phyloP scores from a whole-genome alignment of 352 stramenopile species.

The Phytophthora citrophthora region DNA sequence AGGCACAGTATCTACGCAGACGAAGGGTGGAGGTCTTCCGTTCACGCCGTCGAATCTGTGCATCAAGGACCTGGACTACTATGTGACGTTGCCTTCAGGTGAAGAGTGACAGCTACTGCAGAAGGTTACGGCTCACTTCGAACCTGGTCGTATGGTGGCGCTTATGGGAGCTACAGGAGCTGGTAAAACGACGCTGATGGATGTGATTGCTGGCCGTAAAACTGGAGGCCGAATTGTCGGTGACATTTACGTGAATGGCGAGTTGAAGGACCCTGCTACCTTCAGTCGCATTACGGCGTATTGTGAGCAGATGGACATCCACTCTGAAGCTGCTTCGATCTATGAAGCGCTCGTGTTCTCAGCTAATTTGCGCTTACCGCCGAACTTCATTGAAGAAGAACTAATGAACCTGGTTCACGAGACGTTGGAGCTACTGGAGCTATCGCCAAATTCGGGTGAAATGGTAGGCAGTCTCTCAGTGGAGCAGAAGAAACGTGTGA shows the following conservation, averaged over 20 bases:
- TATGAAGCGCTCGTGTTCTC: conserved; percentile 90
- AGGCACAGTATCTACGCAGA: too few species aligned
- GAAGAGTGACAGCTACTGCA: too few species aligned
- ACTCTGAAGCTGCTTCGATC: conserved; percentile 65
- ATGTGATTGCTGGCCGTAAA: conserved; percentile 61
- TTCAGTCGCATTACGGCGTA: conserved; percentile 83
- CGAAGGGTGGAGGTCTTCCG: too few species aligned
- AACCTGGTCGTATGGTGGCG: conserved; percentile 18
- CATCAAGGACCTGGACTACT: conserved; percentile 56
- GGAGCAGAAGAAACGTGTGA: conserved; percentile 93
- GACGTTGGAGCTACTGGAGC: conserved; percentile 60
- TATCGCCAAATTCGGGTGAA: conserved; percentile 42
- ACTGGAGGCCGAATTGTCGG: conserved; percentile 69
- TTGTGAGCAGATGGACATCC: conserved; percentile 49
- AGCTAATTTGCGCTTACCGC: conserved; percentile 75
- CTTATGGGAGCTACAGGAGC: conserved; percentile 69
- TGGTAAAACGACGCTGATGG: conserved; percentile 65
- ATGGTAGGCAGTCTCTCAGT: conserved; percentile 67
- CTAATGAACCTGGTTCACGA: conserved; percentile 53
- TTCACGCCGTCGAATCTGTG: conserved; percentile 40
- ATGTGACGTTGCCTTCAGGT: conserved; percentile 32
- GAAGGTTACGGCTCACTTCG: conserved; percentile 38
- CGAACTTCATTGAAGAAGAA: conserved; percentile 42
- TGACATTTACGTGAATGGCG: conserved; percentile 89
- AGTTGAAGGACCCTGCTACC: conserved; percentile 70